Percentiles rank a stretch among this genome's conserved stretches.
Conservation (phyloP, 768 basidiomycete species). For the Boletus coccyginus region DNA sequence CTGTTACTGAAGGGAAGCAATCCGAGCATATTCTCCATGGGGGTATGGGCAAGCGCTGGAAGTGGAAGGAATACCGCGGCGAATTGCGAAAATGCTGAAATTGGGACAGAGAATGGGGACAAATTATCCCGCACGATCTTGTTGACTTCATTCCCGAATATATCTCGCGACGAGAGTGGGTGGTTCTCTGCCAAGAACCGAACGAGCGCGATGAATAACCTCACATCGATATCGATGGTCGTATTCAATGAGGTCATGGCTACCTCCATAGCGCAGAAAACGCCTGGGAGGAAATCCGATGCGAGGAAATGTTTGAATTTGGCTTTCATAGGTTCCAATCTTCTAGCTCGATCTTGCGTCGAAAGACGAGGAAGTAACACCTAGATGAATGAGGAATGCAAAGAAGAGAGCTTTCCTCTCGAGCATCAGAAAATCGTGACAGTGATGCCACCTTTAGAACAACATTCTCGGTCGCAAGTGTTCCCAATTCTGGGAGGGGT, state of each 20-base stretch:
- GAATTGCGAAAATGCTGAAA: constrained; percentile 21
- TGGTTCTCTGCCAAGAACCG: constrained; percentile 31
- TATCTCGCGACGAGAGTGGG: constrained; percentile 16
- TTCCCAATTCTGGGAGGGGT: background rate
- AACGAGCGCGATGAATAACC: constrained; percentile 47
- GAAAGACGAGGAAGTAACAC: constrained; percentile 39
- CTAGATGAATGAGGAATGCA: constrained; percentile 38
- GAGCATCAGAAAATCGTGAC: background rate
- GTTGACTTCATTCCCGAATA: constrained; percentile 31
- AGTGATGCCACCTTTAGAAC: constrained; percentile 6
- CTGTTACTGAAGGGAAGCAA: constrained; percentile 42
- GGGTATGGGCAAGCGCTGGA: background rate
- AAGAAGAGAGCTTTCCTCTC: constrained; percentile 28
- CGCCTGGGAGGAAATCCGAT: constrained; percentile 38
- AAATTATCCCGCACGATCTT: constrained; percentile 24
- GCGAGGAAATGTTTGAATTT: constrained; percentile 32
- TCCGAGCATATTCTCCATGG: background rate
- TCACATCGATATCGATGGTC: constrained; percentile 51
- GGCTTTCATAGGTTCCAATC: constrained; percentile 23
- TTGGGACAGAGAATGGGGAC: constrained; percentile 13
- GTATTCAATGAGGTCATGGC: constrained; percentile 19
- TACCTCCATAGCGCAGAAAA: constrained; percentile 34
- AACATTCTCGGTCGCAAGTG: constrained; percentile 2
- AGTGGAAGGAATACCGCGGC: constrained; percentile 20
- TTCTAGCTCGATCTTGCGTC: constrained; percentile 40